Evolutionary conservation across 2,329 filamentous ascomycete genomes (phyloP).

Genomic region (Calonectria crousiana): DNA sequence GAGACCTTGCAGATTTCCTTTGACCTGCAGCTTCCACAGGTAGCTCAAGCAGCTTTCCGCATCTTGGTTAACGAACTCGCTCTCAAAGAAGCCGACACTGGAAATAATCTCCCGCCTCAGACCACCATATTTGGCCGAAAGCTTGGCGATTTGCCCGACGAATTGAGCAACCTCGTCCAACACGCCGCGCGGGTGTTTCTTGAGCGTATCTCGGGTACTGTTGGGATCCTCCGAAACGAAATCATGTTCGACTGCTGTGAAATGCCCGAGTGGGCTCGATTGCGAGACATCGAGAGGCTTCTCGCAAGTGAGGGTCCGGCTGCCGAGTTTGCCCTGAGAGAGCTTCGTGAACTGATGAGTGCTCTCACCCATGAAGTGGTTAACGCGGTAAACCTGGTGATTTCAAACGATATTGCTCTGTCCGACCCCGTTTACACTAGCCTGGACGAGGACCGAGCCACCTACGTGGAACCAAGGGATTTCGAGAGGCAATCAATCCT

Average conservation of each 20-base stretch:
- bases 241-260: conserved; percentile 46
- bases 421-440: neutral
- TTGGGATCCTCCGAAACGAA: conserved; percentile 49
- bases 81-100: conserved; percentile 53
- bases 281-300: conserved; percentile 42
- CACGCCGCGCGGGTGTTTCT: conserved; percentile 68
- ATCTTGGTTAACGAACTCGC: conserved; percentile 74
- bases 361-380: conserved; percentile 34
- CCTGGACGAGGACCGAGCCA: conserved; percentile 52
- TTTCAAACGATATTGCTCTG: neutral
- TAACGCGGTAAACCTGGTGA: conserved; percentile 28
- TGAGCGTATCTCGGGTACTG: conserved; percentile 54
- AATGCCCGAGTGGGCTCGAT: conserved; percentile 50
- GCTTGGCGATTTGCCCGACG: conserved; percentile 63
- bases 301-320: conserved; percentile 32
- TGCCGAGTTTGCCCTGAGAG: conserved; percentile 24
- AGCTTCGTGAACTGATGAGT: conserved; percentile 39
- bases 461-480: conserved; percentile 51
- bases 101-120: conserved; percentile 21
- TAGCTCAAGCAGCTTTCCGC: conserved; percentile 65
- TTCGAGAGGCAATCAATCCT: conserved; percentile 32
- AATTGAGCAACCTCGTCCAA: conserved; percentile 67
- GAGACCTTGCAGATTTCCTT: conserved; percentile 69
- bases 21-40: conserved; percentile 54
- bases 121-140: conserved; percentile 60